Conservation (phyloP, 257 asterid species). For the Solanum gandarillasii region DNA sequence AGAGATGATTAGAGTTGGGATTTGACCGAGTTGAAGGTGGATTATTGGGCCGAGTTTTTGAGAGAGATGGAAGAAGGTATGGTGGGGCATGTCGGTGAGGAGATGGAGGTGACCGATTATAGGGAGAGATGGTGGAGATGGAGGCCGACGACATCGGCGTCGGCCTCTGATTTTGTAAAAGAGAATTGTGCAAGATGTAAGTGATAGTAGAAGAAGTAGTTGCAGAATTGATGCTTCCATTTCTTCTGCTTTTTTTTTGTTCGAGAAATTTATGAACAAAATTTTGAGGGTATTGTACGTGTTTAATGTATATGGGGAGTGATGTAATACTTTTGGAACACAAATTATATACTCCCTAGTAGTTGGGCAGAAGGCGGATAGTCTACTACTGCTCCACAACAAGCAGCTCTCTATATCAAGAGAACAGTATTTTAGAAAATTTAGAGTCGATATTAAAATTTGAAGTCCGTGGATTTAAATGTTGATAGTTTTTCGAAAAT, state of each 20-base stretch:
- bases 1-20: conserved; percentile 22
- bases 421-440: no score
- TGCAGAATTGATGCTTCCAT: conserved; percentile 9
- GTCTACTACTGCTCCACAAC: background rate
- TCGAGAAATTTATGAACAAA: background rate
- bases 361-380: background rate
- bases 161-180: background rate
- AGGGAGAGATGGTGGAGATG: conserved; percentile 18
- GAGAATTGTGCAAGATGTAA: background rate
- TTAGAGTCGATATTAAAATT: no score
- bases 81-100: conserved; percentile 24
- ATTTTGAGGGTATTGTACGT: background rate
- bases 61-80: conserved; percentile 11
- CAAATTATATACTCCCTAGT: background rate
- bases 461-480: no score
- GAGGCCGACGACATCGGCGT: background rate
- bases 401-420: no score
- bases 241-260: background rate
- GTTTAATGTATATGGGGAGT: no score
- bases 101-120: conserved; percentile 31
- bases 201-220: background rate
- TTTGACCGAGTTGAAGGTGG: conserved; percentile 20
- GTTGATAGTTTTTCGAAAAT: no score
- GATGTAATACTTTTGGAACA: background rate
- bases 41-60: conserved; percentile 16